Percentiles rank a stretch among this genome's conserved stretches.
phyloP scores from a whole-genome alignment of 495 filamentous ascomycete species.

The Chaetomium fimeti region DNA sequence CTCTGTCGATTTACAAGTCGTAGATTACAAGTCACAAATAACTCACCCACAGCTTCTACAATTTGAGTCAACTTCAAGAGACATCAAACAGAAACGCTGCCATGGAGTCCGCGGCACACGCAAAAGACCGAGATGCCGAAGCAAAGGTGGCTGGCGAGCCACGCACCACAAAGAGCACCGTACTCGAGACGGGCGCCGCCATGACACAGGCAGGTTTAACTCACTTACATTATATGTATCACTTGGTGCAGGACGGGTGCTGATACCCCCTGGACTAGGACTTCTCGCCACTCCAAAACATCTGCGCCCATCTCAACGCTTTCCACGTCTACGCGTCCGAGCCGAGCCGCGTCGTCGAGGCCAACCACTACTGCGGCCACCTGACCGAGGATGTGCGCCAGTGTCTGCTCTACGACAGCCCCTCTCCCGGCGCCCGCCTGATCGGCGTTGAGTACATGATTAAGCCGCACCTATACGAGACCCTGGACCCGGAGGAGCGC shows the following conservation, averaged over 20 bases:
- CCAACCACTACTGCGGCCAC: constrained; percentile 85
- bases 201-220: constrained; percentile 50
- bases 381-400: constrained; percentile 68
- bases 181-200: constrained; percentile 65
- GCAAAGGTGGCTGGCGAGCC: constrained; percentile 50
- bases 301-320: constrained; percentile 84
- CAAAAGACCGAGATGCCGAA: constrained; percentile 22
- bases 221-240: no score
- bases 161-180: constrained; percentile 53
- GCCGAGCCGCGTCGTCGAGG: constrained; percentile 64
- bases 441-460: constrained; percentile 96
- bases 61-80: neutral
- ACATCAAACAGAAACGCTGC: neutral
- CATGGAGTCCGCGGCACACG: constrained; percentile 18
- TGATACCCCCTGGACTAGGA: constrained; percentile 57
- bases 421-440: constrained; percentile 62
- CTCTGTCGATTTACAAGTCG: no score
- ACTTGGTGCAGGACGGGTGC: neutral
- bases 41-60: no score
- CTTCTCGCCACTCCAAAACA: constrained; percentile 69
- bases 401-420: constrained; percentile 82
- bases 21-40: no score
- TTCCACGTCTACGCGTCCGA: constrained; percentile 79
- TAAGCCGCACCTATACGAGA: constrained; percentile 63
- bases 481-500: constrained; percentile 63